Evolutionary conservation across 345 rosid genomes (phyloP), one percentile per base, ranked within the genome.

Genomic region (Melaleuca alternifolia): DNA sequence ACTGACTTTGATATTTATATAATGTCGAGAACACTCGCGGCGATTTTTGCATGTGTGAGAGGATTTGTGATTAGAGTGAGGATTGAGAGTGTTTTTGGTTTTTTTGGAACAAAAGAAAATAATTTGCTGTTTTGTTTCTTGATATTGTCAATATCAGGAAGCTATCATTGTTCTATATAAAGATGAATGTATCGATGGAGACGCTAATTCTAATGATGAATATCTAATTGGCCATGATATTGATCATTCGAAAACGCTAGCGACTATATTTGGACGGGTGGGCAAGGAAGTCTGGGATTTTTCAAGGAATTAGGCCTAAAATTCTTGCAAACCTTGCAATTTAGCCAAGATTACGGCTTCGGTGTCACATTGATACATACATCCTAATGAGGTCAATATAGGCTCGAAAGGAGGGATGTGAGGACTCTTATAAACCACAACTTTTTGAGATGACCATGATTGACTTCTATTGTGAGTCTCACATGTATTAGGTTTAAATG

Each of bases 1-100:
- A 7, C 2, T n/a, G 12, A 13, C 18, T 12, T 1, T 0, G 0
- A 5, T 71, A 71, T 37, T 33, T 46, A 71, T 46, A 71, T 20
- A 71, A 71, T 37, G 18, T 18, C 2, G 7, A 71, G 8, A 71
- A 5, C 13, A 0, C 21, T 18, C 2, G 4, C 5, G 6, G 2
- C 11, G 26, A 18, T 21, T 71, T 18, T 71, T 18, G 3, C 5
- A 18, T 18, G 4, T 3, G 0, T 3, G 18, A 6, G 18, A 0
- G 12, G 0, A 3, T n/a, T 59, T 59, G n/a, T 11, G 18, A 59
- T 13, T 26, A 6, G 8, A 59, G 18, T 3, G 12, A 59, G n/a
- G 26, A 7, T 59, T 59, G 33, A 12, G 15, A 14, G 11, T 59
- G 26, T 59, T n/a, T 59, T 57, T 3, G n/a, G n/a, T n/a, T n/a